Percentiles rank a stretch among this genome's conserved stretches.
Evolutionary conservation across 2,329 filamentous ascomycete species (phyloP).

Genomic region (Penicillium vulpinum): DNA sequence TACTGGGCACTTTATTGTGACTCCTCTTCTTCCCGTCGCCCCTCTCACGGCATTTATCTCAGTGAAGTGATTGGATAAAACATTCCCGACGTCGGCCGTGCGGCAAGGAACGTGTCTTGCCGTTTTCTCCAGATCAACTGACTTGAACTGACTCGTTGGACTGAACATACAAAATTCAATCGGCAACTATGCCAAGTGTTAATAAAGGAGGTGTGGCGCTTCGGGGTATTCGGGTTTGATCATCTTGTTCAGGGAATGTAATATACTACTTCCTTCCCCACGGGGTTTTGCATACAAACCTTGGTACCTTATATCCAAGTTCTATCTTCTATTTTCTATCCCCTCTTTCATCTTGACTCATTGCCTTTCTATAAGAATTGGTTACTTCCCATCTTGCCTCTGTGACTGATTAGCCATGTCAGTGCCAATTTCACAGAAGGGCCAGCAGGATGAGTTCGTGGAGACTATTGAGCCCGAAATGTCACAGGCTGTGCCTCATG

Average conservation of each 20-base stretch:
- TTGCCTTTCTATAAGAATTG: background rate
- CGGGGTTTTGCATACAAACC: constrained; percentile 21
- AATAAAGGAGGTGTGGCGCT: background rate
- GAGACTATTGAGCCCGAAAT: constrained; percentile 25
- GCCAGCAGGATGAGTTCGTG: constrained; percentile 27
- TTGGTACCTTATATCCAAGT: constrained; percentile 1
- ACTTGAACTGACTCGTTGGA: background rate
- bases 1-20: background rate
- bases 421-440: constrained; percentile 22
- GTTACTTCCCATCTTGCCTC: background rate
- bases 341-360: background rate
- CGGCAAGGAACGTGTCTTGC: background rate
- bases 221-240: constrained; percentile 12
- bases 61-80: background rate
- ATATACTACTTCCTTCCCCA: constrained; percentile 27
- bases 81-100: background rate
- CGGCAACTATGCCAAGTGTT: constrained; percentile 3
- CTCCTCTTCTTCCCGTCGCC: background rate
- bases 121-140: background rate
- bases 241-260: constrained; percentile 17
- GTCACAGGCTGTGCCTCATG: background rate
- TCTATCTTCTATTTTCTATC: background rate
- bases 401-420: constrained; percentile 15
- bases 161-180: background rate
- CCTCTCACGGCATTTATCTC: background rate